Conservation (phyloP, 2,329 filamentous ascomycete genomes). For the Penicillium digitatum region DNA sequence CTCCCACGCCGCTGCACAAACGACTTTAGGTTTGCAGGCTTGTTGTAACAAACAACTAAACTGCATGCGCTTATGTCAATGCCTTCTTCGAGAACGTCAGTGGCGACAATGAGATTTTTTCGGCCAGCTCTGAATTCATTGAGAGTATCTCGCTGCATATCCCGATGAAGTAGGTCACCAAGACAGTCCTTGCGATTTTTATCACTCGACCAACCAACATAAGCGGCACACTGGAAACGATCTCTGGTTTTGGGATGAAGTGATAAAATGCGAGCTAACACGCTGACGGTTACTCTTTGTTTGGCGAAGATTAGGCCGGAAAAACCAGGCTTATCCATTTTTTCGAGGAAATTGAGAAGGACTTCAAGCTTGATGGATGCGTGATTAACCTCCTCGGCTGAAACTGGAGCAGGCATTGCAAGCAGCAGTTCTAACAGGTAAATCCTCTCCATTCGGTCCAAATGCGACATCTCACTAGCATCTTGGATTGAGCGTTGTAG, state of each 20-base stretch:
- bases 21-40: slow-evolving; percentile 58
- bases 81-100: slow-evolving; percentile 58
- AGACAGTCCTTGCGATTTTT: slow-evolving; percentile 46
- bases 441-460: slow-evolving; percentile 49
- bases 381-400: slow-evolving; percentile 5
- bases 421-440: slow-evolving; percentile 51
- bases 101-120: slow-evolving; percentile 57
- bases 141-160: slow-evolving; percentile 50
- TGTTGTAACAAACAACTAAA: slow-evolving; percentile 61
- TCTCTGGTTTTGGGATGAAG: slow-evolving; percentile 47
- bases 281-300: slow-evolving; percentile 58
- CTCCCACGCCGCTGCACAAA: slow-evolving; percentile 64
- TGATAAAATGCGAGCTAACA: slow-evolving; percentile 57
- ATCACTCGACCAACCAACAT: slow-evolving; percentile 48
- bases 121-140: slow-evolving; percentile 51
- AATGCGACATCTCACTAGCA: slow-evolving; percentile 38
- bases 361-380: slow-evolving; percentile 57
- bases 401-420: slow-evolving; percentile 20
- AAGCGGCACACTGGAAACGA: slow-evolving; percentile 43
- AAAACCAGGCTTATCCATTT: slow-evolving; percentile 46
- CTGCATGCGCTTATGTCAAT: slow-evolving; percentile 62
- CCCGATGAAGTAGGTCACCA: slow-evolving; percentile 47
- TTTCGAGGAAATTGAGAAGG: slow-evolving; percentile 53
- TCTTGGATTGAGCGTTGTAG: slow-evolving; percentile 23
- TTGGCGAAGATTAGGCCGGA: slow-evolving; percentile 64